Evolutionary conservation across 352 stramenopile species (phyloP).

Genomic region (Phytophthora brassicae): DNA sequence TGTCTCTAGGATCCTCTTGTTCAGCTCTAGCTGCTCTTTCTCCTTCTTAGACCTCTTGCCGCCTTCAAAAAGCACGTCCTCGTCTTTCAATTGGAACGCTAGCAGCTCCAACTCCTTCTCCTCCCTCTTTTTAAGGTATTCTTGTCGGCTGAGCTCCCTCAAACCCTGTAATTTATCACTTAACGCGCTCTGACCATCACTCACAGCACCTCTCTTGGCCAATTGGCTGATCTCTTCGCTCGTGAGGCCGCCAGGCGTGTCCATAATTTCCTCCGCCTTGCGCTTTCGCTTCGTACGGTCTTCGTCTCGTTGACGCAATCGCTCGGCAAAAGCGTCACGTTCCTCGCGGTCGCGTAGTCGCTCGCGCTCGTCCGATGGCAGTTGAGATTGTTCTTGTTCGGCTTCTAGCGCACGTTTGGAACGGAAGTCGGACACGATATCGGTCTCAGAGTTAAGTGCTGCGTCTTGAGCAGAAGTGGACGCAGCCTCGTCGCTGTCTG

Average conservation of each 20-base stretch:
- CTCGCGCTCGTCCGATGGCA: slow-evolving; percentile 47
- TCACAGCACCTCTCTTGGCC: slow-evolving; percentile 70
- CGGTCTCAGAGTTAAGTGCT: slow-evolving; percentile 20
- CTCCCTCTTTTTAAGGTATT: slow-evolving; percentile 98
- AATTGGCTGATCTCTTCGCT: slow-evolving; percentile 85
- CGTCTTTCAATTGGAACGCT: slow-evolving; percentile 80
- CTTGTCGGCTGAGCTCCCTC: slow-evolving; percentile 91
- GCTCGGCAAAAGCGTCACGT: slow-evolving; percentile 82
- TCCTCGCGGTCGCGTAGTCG: slow-evolving; percentile 66
- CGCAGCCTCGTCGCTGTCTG: slow-evolving; percentile 14
- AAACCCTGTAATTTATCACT: slow-evolving; percentile 75
- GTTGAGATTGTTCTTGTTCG: slow-evolving; percentile 18
- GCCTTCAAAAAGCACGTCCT: slow-evolving; percentile 82
- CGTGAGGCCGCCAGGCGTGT: slow-evolving; percentile 48
- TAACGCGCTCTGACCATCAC: slow-evolving; percentile 34
- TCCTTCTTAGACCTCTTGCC: slow-evolving; percentile 70
- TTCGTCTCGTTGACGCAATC: slow-evolving; percentile 75
- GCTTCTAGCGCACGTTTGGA: slow-evolving; percentile 41
- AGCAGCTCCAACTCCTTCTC: slow-evolving; percentile 97
- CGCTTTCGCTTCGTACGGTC: slow-evolving; percentile 66
- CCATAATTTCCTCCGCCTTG: slow-evolving; percentile 36
- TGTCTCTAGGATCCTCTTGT: slow-evolving; percentile 90
- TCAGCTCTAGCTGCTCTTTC: slow-evolving; percentile 83
- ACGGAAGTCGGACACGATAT: slow-evolving; percentile 48
- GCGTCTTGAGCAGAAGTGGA: slow-evolving; percentile 3